Conservation (phyloP, 140 eudicot genomes). For the Artemisia princeps region DNA sequence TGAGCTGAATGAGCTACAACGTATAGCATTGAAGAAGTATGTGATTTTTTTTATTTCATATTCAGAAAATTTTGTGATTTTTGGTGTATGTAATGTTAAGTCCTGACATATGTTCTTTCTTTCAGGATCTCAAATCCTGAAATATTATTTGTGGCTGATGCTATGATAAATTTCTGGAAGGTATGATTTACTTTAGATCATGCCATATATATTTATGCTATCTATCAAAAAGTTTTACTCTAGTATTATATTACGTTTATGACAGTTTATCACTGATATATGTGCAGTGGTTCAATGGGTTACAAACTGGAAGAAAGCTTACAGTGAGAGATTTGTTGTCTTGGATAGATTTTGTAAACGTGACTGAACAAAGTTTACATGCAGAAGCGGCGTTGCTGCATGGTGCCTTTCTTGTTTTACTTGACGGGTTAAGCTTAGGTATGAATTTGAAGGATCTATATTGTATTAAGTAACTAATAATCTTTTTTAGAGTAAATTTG, state of each 20-base stretch:
- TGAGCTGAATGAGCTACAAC: slow-evolving; percentile 58
- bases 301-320: slow-evolving; percentile 69
- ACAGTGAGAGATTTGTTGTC: slow-evolving; percentile 90
- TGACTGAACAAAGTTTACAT: slow-evolving; percentile 38
- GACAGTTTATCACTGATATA: slow-evolving; percentile 20
- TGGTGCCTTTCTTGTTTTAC: slow-evolving; percentile 85
- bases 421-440: slow-evolving; percentile 93
- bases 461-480: not conserved
- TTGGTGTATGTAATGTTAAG: not conserved
- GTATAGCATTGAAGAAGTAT: slow-evolving; percentile 67
- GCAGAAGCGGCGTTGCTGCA: slow-evolving; percentile 67
- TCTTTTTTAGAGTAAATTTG: not conserved
- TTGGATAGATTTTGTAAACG: slow-evolving; percentile 71
- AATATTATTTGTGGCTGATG: slow-evolving; percentile 47
- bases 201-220: not conserved
- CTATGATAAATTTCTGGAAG: slow-evolving; percentile 75
- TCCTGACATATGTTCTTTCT: slow-evolving; percentile 1
- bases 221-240: not conserved
- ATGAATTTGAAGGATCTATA: slow-evolving; percentile 13
- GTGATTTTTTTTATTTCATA: not conserved
- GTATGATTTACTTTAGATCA: slow-evolving; percentile 28
- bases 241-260: not conserved
- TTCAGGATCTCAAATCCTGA: slow-evolving; percentile 54
- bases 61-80: not conserved
- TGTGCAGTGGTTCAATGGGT: slow-evolving; percentile 73